Evolutionary conservation across 169 alveolate genomes (phyloP).

Genomic region (Besnoitia besnoiti): DNA sequence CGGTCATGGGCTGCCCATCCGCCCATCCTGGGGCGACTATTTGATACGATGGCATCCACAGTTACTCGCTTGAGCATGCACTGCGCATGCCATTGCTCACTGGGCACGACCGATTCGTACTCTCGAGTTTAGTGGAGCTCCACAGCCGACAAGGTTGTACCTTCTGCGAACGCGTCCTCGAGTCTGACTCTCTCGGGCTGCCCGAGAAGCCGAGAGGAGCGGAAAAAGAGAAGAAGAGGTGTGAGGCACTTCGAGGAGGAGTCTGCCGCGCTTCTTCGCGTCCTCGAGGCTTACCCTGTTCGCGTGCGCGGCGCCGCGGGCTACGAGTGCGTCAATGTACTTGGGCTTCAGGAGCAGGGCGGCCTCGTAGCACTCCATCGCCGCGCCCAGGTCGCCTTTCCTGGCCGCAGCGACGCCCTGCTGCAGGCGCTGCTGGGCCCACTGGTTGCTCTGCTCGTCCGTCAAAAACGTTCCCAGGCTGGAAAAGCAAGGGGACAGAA

Average conservation of each 20-base stretch:
- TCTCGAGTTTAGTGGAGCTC: too few relatives aligned
- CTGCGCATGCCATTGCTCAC: too few relatives aligned
- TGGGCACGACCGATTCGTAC: too few relatives aligned
- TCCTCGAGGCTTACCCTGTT: slow-evolving; percentile 35
- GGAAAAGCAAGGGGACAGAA: background rate
- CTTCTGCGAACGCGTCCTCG: too few relatives aligned
- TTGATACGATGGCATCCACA: too few relatives aligned
- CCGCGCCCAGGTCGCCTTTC: slow-evolving; percentile 39
- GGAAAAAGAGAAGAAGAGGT: background rate
- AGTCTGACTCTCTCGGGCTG: too few relatives aligned
- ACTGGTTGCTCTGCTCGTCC: slow-evolving; percentile 56
- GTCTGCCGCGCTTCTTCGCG: too few relatives aligned
- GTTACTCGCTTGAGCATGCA: too few relatives aligned
- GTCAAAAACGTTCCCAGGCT: slow-evolving; percentile 51
- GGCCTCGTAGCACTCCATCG: slow-evolving; percentile 52
- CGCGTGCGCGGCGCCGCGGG: slow-evolving; percentile 69
- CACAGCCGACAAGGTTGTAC: too few relatives aligned
- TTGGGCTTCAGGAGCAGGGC: slow-evolving; percentile 53
- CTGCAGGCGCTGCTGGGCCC: slow-evolving; percentile 65
- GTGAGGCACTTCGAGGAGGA: background rate
- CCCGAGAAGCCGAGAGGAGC: too few relatives aligned
- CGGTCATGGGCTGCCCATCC: too few relatives aligned
- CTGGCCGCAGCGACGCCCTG: slow-evolving; percentile 58
- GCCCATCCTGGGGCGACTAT: too few relatives aligned
- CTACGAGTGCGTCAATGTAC: slow-evolving; percentile 57